Conservation (phyloP, 2,329 filamentous ascomycete species). For the Paraphoma chrysanthemicola region DNA sequence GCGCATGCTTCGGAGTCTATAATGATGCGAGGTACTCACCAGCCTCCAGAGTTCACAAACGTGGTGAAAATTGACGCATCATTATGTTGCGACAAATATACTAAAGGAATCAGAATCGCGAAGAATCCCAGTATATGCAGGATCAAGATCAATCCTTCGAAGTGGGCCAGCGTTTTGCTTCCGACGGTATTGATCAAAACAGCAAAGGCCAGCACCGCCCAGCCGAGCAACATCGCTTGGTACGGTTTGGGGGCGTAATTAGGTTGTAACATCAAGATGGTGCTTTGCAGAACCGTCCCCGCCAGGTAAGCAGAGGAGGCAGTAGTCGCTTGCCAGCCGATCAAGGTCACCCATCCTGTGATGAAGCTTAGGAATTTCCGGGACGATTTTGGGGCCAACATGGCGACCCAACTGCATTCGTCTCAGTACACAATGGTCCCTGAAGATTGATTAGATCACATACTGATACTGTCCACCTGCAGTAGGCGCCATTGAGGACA, state of each 20-base stretch:
- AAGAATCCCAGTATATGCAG: conserved; percentile 60
- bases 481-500: conserved; percentile 45
- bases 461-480: conserved; percentile 43
- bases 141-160: conserved; percentile 56
- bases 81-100: conserved; percentile 50
- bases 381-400: conserved; percentile 48
- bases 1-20: no score
- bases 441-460: neutral
- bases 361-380: conserved; percentile 53
- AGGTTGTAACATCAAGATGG: conserved; percentile 46
- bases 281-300: conserved; percentile 37
- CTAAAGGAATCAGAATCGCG: conserved; percentile 56
- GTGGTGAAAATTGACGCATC: conserved; percentile 52
- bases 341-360: conserved; percentile 52
- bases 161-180: conserved; percentile 52
- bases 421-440: neutral
- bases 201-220: conserved; percentile 50
- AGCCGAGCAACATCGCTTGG: conserved; percentile 59
- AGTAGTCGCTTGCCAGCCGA: conserved; percentile 48
- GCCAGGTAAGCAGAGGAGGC: conserved; percentile 37
- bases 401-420: conserved; percentile 36
- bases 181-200: conserved; percentile 54
- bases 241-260: conserved; percentile 51
- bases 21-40: no score
- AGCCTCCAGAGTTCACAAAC: conserved; percentile 55